Evolutionary conservation across 2,329 filamentous ascomycete species (phyloP).

Genomic region (Aspergillus sp.): DNA sequence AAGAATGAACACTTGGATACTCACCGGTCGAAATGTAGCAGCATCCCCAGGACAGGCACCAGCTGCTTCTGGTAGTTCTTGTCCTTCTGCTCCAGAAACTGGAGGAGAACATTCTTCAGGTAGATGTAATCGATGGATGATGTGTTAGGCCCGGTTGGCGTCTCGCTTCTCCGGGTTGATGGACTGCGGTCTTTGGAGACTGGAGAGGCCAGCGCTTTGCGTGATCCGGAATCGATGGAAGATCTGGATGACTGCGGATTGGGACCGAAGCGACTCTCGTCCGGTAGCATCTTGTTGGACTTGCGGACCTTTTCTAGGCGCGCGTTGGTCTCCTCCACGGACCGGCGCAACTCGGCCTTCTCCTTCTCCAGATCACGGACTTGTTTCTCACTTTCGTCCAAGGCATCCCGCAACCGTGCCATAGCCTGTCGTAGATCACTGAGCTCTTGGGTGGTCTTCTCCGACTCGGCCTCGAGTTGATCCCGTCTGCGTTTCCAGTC

Average conservation of each 20-base stretch:
- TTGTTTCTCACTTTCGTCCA: constrained; percentile 87
- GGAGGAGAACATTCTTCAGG: constrained; percentile 66
- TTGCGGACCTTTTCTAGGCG: constrained; percentile 79
- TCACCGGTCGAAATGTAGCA: constrained; percentile 66
- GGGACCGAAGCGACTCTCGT: constrained; percentile 58
- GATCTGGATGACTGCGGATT: constrained; percentile 56
- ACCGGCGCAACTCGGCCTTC: constrained; percentile 70
- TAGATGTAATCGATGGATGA: constrained; percentile 61
- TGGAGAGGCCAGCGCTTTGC: constrained; percentile 52
- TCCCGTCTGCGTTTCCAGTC: constrained; percentile 74
- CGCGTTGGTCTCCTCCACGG: constrained; percentile 75
- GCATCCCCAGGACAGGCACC: constrained; percentile 66
- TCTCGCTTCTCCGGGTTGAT: constrained; percentile 39
- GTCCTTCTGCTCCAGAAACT: constrained; percentile 67
- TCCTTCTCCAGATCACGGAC: constrained; percentile 82
- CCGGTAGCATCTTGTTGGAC: constrained; percentile 61
- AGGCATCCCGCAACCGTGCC: constrained; percentile 71
- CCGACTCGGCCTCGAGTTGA: constrained; percentile 71
- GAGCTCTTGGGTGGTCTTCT: constrained; percentile 70
- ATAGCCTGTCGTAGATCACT: constrained; percentile 76
- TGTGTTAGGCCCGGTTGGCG: constrained; percentile 35
- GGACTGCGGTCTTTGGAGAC: constrained; percentile 40
- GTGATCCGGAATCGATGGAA: constrained; percentile 58
- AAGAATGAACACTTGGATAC: constrained; percentile 24
- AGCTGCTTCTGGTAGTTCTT: constrained; percentile 69